A percentile compares a stretch with the other conserved stretches of the same genome.
Evolutionary conservation across 257 asterid genomes (phyloP).

Genomic region (Gentiana macrophylla): DNA sequence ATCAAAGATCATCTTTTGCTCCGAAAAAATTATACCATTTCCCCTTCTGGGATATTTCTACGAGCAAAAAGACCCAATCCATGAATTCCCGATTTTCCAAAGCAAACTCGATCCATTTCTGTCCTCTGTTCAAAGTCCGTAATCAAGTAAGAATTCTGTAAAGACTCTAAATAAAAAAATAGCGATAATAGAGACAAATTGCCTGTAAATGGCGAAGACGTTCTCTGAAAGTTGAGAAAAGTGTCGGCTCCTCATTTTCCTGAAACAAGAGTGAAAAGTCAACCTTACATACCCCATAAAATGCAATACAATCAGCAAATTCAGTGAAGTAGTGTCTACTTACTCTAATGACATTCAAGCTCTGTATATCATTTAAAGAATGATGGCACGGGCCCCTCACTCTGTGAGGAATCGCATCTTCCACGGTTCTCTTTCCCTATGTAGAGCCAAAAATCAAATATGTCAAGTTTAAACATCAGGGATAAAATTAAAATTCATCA

Average conservation of each 20-base stretch:
- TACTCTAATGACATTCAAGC: conserved; percentile 55
- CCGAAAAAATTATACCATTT: conserved; percentile 43
- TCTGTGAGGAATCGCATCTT: conserved; percentile 64
- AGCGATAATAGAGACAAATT: conserved; percentile 11
- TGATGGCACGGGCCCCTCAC: conserved; percentile 76
- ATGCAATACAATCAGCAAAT: conserved; percentile 1
- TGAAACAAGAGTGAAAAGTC: conserved; percentile 25
- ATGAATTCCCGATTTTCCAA: conserved; percentile 90
- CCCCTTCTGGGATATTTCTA: conserved; percentile 80
- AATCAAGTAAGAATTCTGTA: conserved; percentile 3
- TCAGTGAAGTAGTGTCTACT: conserved; percentile 11
- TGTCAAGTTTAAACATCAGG: background rate
- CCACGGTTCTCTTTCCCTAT: conserved; percentile 44
- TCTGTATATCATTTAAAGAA: conserved; percentile 38
- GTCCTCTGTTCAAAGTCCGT: conserved; percentile 44
- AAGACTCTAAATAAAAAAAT: conserved; percentile 4
- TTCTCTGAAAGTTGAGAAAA: conserved; percentile 73
- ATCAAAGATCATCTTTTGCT: too few relatives aligned
- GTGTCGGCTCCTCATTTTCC: conserved; percentile 58
- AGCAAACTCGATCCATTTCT: conserved; percentile 84
- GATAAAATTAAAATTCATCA: background rate
- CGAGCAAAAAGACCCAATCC: conserved; percentile 98
- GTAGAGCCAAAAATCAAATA: conserved; percentile 15
- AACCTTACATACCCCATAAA: conserved; percentile 1
- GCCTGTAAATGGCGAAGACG: conserved; percentile 93